Evolutionary conservation across 2,329 filamentous ascomycete genomes (phyloP), one percentile per base, ranked within the genome.

Genomic region (Hypoxylon sp.): DNA sequence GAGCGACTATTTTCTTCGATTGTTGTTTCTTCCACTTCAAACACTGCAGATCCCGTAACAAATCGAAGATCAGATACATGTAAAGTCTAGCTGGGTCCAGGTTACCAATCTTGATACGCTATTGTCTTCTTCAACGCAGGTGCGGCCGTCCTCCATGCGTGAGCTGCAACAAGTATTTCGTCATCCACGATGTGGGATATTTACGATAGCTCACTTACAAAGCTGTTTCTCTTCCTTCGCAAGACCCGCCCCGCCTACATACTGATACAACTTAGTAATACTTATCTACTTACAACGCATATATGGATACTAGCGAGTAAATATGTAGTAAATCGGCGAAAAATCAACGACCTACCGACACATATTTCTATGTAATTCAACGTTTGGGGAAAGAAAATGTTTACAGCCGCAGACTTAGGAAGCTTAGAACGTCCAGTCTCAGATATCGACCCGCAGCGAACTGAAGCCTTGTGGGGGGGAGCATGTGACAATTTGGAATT

Each of bases 401-500:
- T 11, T 21, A 47, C 30, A 43, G 29, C 34, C 30, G 29, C 47
- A 9, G 23, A 43, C 32, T 48, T 52, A 41, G 47, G 60, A 51
- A 34, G 9, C 30, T 32, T 30, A 25, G 32, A n/a, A 57, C 39
- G 23, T n/a, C n/a, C n/a, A n/a, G n/a, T 50, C 27, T 51, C 34
- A 32, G 45, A 32, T 51, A 32, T 21, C 62, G 62, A 53, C 51
- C 56, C 56, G 45, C 45, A 43, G 21, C 19, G 39, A 12, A 25
- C 21, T 37, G 9, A 47, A 47, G 30, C 41, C 9, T 27, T 47
- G 51, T 56, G 62, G 46, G 55, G 62, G 47, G 27, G 14, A 55
- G 25, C 54, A 60, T 59, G 50, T 52, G 47, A 61, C 52, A 53
- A 68, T 68, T 68, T 68, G 65, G 65, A 68, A 68, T 68, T 59